These are phyloP conservation scores for Crithidia brevicula DNA, from an alignment of 208 protist species.

Conservation along the genomic window DNA sequence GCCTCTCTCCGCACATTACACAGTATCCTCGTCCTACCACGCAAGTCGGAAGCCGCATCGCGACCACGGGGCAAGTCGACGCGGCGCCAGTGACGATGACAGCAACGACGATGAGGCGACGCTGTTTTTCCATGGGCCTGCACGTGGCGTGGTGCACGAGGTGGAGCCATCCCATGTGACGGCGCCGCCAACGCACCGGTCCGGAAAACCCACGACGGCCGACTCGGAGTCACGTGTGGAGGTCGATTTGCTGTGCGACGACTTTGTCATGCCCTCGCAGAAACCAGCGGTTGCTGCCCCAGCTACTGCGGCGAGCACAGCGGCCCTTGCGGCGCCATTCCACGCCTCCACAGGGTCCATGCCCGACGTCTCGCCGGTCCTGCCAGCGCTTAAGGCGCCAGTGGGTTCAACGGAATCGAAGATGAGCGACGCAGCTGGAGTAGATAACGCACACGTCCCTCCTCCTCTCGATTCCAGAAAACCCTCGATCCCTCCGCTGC, in stretches of 20 bases:
- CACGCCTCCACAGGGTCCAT: too few species aligned
- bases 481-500: too few species aligned
- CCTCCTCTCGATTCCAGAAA: too few species aligned
- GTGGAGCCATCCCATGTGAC: background rate
- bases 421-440: too few species aligned
- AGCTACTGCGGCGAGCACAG: background rate
- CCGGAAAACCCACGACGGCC: too few species aligned
- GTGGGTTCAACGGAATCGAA: too few species aligned
- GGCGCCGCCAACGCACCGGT: background rate
- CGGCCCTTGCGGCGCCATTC: too few species aligned
- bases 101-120: conserved; percentile 20
- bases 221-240: conserved; percentile 8
- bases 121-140: conserved; percentile 26
- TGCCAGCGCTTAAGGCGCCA: too few species aligned
- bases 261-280: conserved; percentile 27
- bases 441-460: too few species aligned
- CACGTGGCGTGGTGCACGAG: conserved; percentile 22
- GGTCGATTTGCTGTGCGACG: conserved; percentile 22
- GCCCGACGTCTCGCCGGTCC: too few species aligned
- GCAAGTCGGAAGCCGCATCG: background rate
- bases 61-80: background rate
- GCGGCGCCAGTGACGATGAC: conserved; percentile 14
- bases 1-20: background rate
- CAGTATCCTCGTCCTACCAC: too few species aligned
- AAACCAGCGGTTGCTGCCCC: background rate